Percentiles rank a stretch among this genome's conserved stretches.
Evolutionary conservation across 805 yeast species (phyloP).

Genomic region (Wickerhamiella occidentalis): DNA sequence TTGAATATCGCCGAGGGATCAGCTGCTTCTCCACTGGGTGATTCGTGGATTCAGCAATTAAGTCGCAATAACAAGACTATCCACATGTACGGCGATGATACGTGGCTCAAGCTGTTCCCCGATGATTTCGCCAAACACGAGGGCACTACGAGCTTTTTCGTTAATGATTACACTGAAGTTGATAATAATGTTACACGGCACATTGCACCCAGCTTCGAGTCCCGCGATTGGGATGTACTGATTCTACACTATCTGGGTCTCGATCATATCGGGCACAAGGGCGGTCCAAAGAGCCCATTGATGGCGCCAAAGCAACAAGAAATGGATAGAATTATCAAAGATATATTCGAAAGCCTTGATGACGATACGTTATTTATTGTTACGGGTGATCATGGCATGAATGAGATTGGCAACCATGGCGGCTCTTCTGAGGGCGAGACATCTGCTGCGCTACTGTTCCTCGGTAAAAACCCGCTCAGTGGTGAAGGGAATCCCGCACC

Average conservation of each 20-base stretch:
- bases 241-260: constrained; percentile 85
- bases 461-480: constrained; percentile 33
- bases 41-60: constrained; percentile 78
- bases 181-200: constrained; percentile 90
- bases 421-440: constrained; percentile 92
- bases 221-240: constrained; percentile 62
- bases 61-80: constrained; percentile 33
- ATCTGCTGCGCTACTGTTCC: constrained; percentile 62
- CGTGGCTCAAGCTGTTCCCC: constrained; percentile 91
- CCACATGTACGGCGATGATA: constrained; percentile 93
- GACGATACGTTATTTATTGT: constrained; percentile 55
- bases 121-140: constrained; percentile 50
- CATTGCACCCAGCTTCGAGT: constrained; percentile 44
- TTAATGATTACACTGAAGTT: constrained; percentile 87
- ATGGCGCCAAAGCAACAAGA: constrained; percentile 78
- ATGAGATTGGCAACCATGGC: constrained; percentile 90
- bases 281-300: constrained; percentile 70
- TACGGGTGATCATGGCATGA: constrained; percentile 95
- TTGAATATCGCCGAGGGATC: constrained; percentile 88
- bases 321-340: constrained; percentile 59
- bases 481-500: constrained; percentile 16
- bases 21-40: constrained; percentile 60
- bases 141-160: constrained; percentile 90
- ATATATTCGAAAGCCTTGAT: constrained; percentile 35
- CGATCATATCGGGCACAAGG: constrained; percentile 96